Evolutionary conservation across 2,329 filamentous ascomycete genomes (phyloP).

Genomic region (Chaetothyriales sp.): DNA sequence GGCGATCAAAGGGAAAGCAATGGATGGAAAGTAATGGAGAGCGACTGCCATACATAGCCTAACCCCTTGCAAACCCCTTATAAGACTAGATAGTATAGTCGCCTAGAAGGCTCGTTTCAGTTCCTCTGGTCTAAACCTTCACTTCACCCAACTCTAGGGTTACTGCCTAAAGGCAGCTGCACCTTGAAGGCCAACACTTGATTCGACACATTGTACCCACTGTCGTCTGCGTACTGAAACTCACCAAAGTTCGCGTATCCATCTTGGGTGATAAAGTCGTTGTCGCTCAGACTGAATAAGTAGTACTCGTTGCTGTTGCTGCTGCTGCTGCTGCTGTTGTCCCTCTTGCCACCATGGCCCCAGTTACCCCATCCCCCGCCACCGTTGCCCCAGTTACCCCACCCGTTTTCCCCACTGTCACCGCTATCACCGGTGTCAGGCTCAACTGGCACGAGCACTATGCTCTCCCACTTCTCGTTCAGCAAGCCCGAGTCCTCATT

Average conservation of each 20-base stretch:
- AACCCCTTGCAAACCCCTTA: no score
- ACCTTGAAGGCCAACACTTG: conserved; percentile 53
- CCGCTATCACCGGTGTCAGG: conserved; percentile 23
- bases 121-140: not conserved
- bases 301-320: conserved; percentile 41
- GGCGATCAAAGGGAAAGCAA: no score
- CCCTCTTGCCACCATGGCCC: not conserved
- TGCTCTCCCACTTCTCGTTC: conserved; percentile 67
- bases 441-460: conserved; percentile 49
- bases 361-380: not conserved
- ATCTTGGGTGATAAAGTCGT: conserved; percentile 63
- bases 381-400: not conserved
- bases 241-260: conserved; percentile 45
- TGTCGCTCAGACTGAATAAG: conserved; percentile 54
- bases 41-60: no score
- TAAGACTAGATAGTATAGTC: no score
- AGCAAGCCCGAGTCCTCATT: conserved; percentile 43
- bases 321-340: no score
- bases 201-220: conserved; percentile 45
- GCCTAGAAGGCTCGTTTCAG: no score
- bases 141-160: not conserved
- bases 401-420: conserved; percentile 11
- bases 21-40: no score
- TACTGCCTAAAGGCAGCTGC: conserved; percentile 26
- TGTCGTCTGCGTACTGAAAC: conserved; percentile 42